A percentile compares a stretch with the other conserved stretches of the same genome.
Evolutionary conservation across 352 stramenopile species (phyloP).

Genomic region (Pythium insidiosum): DNA sequence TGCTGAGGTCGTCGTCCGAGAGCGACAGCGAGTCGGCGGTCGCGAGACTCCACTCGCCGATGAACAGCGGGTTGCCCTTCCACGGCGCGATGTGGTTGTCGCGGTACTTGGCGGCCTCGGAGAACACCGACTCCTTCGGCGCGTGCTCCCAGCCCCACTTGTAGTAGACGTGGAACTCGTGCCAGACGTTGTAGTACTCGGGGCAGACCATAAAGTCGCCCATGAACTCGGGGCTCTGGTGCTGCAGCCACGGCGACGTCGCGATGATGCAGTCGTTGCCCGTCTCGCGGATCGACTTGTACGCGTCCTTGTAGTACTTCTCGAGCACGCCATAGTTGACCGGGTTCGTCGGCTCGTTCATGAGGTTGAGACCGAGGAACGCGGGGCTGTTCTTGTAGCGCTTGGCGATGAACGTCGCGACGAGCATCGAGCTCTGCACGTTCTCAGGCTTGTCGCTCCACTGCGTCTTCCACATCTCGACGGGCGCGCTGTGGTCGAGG

Average conservation of each 20-base stretch:
- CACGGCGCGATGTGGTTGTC: slow-evolving; percentile 10
- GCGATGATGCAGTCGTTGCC: slow-evolving; percentile 40
- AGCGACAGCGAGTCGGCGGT: slow-evolving; percentile 17
- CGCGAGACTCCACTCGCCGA: slow-evolving; percentile 49
- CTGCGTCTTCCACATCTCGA: neutral
- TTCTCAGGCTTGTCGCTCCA: slow-evolving; percentile 24
- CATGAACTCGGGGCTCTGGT: slow-evolving; percentile 22
- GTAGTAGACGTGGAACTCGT: slow-evolving; percentile 51
- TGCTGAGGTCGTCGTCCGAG: slow-evolving; percentile 18
- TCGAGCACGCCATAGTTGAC: slow-evolving; percentile 15
- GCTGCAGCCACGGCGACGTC: slow-evolving; percentile 25
- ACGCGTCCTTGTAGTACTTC: slow-evolving; percentile 32
- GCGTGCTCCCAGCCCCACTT: slow-evolving; percentile 29
- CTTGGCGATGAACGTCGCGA: slow-evolving; percentile 26
- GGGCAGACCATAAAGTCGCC: slow-evolving; percentile 20
- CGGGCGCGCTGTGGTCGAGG: slow-evolving; percentile 34
- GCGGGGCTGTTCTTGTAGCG: slow-evolving; percentile 32
- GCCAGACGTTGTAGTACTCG: slow-evolving; percentile 47
- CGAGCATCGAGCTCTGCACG: slow-evolving; percentile 25
- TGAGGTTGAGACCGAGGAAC: slow-evolving; percentile 41
- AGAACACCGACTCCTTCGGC: slow-evolving; percentile 15
- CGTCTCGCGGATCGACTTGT: slow-evolving; percentile 23
- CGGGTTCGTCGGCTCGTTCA: slow-evolving; percentile 36
- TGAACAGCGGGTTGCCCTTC: slow-evolving; percentile 23
- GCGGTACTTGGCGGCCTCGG: slow-evolving; percentile 14